Percentiles rank a stretch among this genome's conserved stretches.
These are phyloP conservation scores for Globisporangium cystogenes DNA, from an alignment of 352 stramenopile genomes.

Conservation along the genomic window DNA sequence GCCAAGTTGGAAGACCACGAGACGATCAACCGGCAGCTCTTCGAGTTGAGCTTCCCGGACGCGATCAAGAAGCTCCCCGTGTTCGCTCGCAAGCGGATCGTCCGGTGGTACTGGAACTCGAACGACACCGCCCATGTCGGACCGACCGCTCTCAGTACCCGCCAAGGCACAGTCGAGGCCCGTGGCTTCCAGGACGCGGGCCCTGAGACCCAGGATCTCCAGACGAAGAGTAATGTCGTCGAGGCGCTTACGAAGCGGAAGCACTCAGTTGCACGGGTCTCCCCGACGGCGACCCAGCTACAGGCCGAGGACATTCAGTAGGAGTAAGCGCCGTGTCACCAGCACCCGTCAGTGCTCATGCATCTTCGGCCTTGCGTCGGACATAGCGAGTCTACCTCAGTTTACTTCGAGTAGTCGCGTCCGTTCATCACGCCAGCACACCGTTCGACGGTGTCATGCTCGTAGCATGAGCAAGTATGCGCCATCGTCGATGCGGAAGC, in stretches of 20 bases:
- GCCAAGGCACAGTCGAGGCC: no score
- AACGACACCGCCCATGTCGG: conserved; percentile 5
- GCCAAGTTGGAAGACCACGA: conserved; percentile 31
- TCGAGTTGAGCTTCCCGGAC: conserved; percentile 31
- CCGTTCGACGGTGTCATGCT: no score
- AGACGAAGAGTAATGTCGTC: background rate
- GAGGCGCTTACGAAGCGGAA: background rate
- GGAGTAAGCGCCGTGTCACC: no score
- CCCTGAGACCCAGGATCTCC: background rate
- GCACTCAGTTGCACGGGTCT: no score
- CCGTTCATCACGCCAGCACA: no score
- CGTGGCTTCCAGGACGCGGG: no score
- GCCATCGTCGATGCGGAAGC: conserved; percentile 5
- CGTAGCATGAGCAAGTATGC: conserved; percentile 6
- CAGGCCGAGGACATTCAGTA: background rate
- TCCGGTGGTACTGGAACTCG: conserved; percentile 12
- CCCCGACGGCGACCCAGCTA: background rate
- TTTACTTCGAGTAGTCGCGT: no score
- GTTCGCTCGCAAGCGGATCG: conserved; percentile 2
- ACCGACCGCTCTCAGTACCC: background rate
- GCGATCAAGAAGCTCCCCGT: background rate
- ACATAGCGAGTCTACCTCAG: no score
- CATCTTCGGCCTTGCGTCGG: no score
- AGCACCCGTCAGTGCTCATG: no score
- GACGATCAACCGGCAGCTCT: conserved; percentile 24